Conservation (phyloP, 148 eudicot species). For the Vaccinium darrowii region DNA sequence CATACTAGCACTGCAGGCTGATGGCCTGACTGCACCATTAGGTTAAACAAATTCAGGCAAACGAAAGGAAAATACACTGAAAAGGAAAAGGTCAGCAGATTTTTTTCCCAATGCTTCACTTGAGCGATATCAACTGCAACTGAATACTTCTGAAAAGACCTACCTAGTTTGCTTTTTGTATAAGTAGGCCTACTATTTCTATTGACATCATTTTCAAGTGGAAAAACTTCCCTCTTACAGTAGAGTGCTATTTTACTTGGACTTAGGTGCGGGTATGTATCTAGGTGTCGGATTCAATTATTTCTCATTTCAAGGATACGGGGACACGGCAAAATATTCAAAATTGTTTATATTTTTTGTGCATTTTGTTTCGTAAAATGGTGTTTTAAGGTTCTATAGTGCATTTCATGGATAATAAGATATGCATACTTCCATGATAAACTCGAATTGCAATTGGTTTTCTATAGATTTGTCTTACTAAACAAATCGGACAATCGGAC, state of each 20-base stretch:
- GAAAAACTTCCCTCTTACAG: background rate
- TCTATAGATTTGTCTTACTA: too few species aligned
- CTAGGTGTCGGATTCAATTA: too few species aligned
- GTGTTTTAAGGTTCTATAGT: too few species aligned
- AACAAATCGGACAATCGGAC: too few species aligned
- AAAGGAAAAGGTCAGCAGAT: background rate
- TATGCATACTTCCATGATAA: too few species aligned
- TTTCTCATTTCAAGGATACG: too few species aligned
- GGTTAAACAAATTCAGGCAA: background rate
- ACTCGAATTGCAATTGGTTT: too few species aligned
- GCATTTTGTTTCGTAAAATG: too few species aligned
- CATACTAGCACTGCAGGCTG: slow-evolving; percentile 56
- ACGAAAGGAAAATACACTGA: background rate
- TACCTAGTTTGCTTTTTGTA: background rate
- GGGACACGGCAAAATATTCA: too few species aligned
- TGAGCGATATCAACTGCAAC: background rate
- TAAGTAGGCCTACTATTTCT: background rate
- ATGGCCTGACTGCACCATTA: slow-evolving; percentile 41
- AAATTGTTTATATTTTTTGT: too few species aligned
- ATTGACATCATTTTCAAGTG: background rate
- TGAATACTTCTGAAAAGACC: background rate
- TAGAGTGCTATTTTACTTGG: background rate
- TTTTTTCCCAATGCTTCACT: slow-evolving; percentile 3
- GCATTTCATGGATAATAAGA: too few species aligned
- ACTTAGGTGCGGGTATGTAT: too few species aligned